A percentile compares a stretch with the other conserved stretches of the same genome.
These are phyloP conservation scores for Allium sativum DNA, from an alignment of 106 monocot genomes.

Conservation along the genomic window DNA sequence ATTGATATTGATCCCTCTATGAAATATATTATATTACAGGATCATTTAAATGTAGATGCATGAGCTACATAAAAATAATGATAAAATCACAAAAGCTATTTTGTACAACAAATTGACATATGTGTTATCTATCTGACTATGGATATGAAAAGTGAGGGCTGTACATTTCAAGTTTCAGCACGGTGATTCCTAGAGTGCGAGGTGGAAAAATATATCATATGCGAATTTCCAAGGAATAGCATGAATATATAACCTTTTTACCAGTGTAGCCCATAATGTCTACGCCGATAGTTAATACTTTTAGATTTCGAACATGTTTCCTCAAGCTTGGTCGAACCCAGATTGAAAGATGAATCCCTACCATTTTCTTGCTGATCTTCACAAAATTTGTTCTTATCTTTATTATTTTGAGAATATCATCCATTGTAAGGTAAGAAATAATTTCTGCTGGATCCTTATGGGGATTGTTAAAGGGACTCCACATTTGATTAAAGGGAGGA, in stretches of 20 bases:
- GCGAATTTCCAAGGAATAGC: constrained; percentile 1
- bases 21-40: no score
- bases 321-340: constrained; percentile 58
- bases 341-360: constrained; percentile 57
- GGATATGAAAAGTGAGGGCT: no score
- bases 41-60: no score
- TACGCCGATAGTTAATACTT: constrained; percentile 53
- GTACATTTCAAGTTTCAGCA: no score
- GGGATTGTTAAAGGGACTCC: no score
- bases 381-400: constrained; percentile 48
- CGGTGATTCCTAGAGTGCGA: no score
- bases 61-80: no score
- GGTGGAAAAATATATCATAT: no score
- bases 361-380: constrained; percentile 79
- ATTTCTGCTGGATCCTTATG: constrained; percentile 7
- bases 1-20: constrained; percentile 88
- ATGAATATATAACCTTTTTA: constrained; percentile 35
- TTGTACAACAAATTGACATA: no score
- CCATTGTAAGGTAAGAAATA: constrained; percentile 19
- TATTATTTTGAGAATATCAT: constrained; percentile 12
- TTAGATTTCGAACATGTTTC: constrained; percentile 62
- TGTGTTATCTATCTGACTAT: no score
- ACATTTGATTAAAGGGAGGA: no score
- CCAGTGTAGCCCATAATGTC: constrained; percentile 67
- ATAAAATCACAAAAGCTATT: no score